These are phyloP conservation scores for Zanthoxylum bungeanum DNA, from an alignment of 345 rosid species.

Conservation along the genomic window DNA sequence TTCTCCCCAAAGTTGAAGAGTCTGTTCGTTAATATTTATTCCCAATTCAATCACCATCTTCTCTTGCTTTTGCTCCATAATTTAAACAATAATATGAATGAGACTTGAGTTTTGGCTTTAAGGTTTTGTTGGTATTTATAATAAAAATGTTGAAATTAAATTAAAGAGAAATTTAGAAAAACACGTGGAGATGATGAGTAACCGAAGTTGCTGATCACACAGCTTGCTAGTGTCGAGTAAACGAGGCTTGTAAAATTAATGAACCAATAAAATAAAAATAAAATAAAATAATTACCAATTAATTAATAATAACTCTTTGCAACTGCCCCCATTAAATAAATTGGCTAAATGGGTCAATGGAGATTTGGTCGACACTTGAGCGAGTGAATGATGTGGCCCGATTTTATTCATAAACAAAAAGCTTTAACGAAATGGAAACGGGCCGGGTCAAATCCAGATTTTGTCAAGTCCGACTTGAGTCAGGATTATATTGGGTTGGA, in stretches of 20 bases:
- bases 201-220: constrained; percentile 1
- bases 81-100: neutral
- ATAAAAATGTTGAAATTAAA: no score
- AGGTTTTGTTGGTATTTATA: neutral
- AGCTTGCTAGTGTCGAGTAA: neutral
- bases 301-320: neutral
- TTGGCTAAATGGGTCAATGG: no score
- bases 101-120: neutral
- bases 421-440: no score
- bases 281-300: neutral
- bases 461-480: no score
- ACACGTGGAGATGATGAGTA: constrained; percentile 5
- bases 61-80: neutral
- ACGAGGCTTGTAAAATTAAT: neutral
- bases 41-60: constrained; percentile 17
- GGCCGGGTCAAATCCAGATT: no score
- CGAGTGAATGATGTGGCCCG: no score
- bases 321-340: neutral
- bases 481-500: no score
- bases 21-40: neutral
- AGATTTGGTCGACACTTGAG: no score
- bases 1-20: constrained; percentile 10
- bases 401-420: no score
- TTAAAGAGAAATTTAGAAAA: no score
- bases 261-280: no score